These are phyloP conservation scores for Cystobasidium slooffiae DNA, from an alignment of 1,284 basidiomycete species.

Conservation along the genomic window DNA sequence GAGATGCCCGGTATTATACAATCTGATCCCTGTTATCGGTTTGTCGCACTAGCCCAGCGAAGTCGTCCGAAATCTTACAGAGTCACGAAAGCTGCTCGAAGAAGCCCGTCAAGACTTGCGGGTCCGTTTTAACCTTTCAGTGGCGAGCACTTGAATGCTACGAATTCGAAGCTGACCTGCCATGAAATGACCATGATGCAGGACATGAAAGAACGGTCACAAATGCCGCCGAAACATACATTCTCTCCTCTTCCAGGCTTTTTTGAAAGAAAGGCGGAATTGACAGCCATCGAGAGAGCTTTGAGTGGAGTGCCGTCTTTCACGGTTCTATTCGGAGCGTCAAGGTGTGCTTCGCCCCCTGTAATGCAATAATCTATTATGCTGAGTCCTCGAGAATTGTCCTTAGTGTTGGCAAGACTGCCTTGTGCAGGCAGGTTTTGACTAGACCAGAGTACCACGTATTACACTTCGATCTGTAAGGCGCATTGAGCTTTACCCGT, in stretches of 20 bases:
- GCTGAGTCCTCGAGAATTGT: neutral
- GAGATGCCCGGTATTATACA: neutral
- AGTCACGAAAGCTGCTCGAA: slow-evolving; percentile 72
- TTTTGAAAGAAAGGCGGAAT: slow-evolving; percentile 69
- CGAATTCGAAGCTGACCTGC: neutral
- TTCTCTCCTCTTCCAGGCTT: slow-evolving; percentile 75
- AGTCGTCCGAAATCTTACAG: slow-evolving; percentile 74
- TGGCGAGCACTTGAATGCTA: neutral
- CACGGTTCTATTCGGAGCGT: slow-evolving; percentile 78
- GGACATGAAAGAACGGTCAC: slow-evolving; percentile 62
- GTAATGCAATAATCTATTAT: neutral
- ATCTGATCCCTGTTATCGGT: neutral
- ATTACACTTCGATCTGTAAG: slow-evolving; percentile 72
- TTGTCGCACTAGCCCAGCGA: slow-evolving; percentile 63
- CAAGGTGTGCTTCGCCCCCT: slow-evolving; percentile 50
- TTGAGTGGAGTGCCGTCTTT: slow-evolving; percentile 71
- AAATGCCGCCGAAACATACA: slow-evolving; percentile 73
- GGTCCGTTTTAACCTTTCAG: slow-evolving; percentile 61
- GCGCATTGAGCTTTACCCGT: neutral
- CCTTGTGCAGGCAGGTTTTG: slow-evolving; percentile 74
- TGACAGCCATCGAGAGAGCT: slow-evolving; percentile 66
- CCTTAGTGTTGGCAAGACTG: slow-evolving; percentile 73
- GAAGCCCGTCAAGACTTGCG: slow-evolving; percentile 73
- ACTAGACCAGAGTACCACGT: slow-evolving; percentile 70
- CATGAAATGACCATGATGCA: neutral